Conservation (phyloP, 163 green algal species). For the Volvox carteri region DNA sequence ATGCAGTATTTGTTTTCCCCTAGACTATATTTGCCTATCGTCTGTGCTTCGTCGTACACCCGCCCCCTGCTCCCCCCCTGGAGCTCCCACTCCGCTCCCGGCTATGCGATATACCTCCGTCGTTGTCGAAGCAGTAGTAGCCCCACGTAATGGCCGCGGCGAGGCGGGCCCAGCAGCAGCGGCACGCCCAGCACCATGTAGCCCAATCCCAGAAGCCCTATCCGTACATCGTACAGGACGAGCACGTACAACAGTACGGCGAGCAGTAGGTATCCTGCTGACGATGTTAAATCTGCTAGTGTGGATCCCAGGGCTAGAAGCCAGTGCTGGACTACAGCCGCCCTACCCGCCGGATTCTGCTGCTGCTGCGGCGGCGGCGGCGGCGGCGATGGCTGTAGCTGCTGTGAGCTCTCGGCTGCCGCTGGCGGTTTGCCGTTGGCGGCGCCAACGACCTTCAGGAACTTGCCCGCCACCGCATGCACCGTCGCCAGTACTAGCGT, state of each 20-base stretch:
- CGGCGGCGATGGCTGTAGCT: not conserved
- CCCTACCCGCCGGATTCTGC: not conserved
- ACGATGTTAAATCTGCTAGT: constrained; percentile 31
- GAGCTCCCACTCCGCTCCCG: too few relatives aligned
- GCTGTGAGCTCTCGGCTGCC: not conserved
- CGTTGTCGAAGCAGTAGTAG: constrained; percentile 25
- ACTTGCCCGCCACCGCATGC: constrained; percentile 49
- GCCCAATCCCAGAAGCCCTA: not conserved
- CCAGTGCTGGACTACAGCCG: not conserved
- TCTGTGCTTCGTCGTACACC: too few relatives aligned
- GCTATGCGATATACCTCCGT: too few relatives aligned
- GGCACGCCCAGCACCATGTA: constrained; percentile 25
- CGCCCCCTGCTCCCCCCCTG: too few relatives aligned
- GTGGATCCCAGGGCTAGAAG: constrained; percentile 20
- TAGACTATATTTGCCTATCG: too few relatives aligned
- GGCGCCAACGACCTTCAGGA: constrained; percentile 4
- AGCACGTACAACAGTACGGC: constrained; percentile 34
- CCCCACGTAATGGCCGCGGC: constrained; percentile 2
- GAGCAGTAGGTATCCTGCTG: constrained; percentile 43
- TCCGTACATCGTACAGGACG: not conserved
- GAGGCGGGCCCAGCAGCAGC: constrained; percentile 50
- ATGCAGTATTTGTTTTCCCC: too few relatives aligned
- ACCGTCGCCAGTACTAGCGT: constrained; percentile 46
- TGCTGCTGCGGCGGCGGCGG: constrained; percentile 8
- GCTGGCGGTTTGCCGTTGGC: constrained; percentile 1